A percentile compares a stretch with the other conserved stretches of the same genome.
Evolutionary conservation across 495 filamentous ascomycete genomes (phyloP).

Genomic region (Usnea hakonensis): DNA sequence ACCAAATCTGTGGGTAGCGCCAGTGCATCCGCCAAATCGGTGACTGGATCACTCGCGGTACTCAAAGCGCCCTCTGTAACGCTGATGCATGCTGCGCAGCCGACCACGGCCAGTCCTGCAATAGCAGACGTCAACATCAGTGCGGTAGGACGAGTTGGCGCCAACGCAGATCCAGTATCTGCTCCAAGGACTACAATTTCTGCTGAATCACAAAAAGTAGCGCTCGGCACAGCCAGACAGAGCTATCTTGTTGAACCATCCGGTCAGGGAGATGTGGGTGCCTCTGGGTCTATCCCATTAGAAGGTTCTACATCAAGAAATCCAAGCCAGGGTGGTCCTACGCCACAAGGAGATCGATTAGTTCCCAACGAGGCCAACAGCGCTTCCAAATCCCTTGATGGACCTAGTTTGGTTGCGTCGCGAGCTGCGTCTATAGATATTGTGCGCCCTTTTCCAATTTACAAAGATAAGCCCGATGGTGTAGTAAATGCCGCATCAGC

Average conservation of each 20-base stretch:
- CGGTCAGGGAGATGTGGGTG: neutral
- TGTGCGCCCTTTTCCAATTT: slow-evolving; percentile 3
- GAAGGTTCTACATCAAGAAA: neutral
- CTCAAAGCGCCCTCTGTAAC: slow-evolving; percentile 9
- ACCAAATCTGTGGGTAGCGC: slow-evolving; percentile 48
- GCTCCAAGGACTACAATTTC: neutral
- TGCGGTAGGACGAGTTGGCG: slow-evolving; percentile 40
- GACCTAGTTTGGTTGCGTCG: neutral
- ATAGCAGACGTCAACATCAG: slow-evolving; percentile 52
- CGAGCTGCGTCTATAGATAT: slow-evolving; percentile 1
- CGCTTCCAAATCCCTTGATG: neutral
- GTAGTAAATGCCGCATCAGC: neutral
- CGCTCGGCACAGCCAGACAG: neutral
- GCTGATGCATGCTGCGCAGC: slow-evolving; percentile 2
- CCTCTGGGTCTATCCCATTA: neutral
- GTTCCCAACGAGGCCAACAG: neutral
- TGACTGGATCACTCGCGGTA: slow-evolving; percentile 32
- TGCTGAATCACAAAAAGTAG: neutral
- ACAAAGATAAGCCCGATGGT: neutral
- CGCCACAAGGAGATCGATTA: neutral
- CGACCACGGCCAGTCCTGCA: slow-evolving; percentile 28
- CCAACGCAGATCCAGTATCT: slow-evolving; percentile 3
- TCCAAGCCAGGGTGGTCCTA: neutral
- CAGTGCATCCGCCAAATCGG: slow-evolving; percentile 44
- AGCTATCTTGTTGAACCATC: neutral